Evolutionary conservation across 1,284 basidiomycete species (phyloP), one percentile per base, ranked within the genome.

Genomic region (Hemileia vastatrix): DNA sequence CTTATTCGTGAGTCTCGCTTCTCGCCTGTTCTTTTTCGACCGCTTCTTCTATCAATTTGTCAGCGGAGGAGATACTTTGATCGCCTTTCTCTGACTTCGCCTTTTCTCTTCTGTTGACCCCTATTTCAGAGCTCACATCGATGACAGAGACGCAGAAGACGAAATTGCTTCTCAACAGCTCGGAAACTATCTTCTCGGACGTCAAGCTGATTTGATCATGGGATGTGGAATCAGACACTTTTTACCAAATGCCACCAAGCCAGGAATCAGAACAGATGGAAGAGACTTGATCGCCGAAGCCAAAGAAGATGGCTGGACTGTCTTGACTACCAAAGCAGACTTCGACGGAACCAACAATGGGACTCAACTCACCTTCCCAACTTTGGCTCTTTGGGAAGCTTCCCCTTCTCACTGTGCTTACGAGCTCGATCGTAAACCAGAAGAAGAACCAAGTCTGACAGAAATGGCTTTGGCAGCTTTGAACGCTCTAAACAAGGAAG

Each of bases 381-480:
- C 61, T 68, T 63, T 55, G 72, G 65, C 52, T 70, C 69, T 57
- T 67, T 67, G 57, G 74, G 51, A n/a, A 69, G 65, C 54, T 73
- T 71, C 63, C 52, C 65, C 11, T 11, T 66, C 65, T 8, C 74
- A 76, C 68, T 73, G 74, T 72, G 62, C 68, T 1, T 76, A 73
- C 71, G 73, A 76, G 67, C 58, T 76, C 23, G 75, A 76, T 64
- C 65, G 75, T 18, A 70, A 73, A 62, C 58, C 67, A 0, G 70
- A 64, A 4, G 43, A 59, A 19, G 68, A 76, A 66, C 75, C 75
- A 4, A 68, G 67, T 6, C 67, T 76, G 47, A 67, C 69, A 47
- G 71, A 75, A 64, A 76, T 76, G 72, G 70, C 74, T 1, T 63
- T 71, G 27, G 71, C 71, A 6, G 72, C 74, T 2, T 68, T 76